Conservation (phyloP, 2,329 filamentous ascomycete species). For the Paecilomyces sp. region DNA sequence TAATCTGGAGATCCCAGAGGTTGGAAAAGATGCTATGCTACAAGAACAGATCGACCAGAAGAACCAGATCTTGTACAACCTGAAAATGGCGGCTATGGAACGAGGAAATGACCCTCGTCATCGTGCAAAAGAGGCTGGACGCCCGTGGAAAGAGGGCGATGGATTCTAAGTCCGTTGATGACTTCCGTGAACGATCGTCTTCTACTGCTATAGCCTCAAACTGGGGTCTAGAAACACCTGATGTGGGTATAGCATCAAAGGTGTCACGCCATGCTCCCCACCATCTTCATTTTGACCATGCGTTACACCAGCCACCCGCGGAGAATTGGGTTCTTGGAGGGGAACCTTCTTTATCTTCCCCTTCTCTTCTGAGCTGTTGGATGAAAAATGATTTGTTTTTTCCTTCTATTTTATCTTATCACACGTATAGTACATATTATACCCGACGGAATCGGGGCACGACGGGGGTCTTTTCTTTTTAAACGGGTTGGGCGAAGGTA, state of each 20-base stretch:
- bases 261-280: not conserved
- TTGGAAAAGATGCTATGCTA: conserved; percentile 38
- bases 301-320: not conserved
- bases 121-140: conserved; percentile 47
- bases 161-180: conserved; percentile 37
- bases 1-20: conserved; percentile 28
- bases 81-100: conserved; percentile 40
- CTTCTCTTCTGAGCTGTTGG: not conserved
- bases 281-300: not conserved
- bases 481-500: not conserved
- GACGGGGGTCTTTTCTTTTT: not conserved
- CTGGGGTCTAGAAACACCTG: not conserved
- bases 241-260: not conserved
- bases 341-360: not conserved
- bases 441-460: not conserved
- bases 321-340: not conserved
- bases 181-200: not conserved
- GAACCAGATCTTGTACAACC: conserved; percentile 33
- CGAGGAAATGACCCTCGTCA: conserved; percentile 46
- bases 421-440: not conserved
- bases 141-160: conserved; percentile 50
- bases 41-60: conserved; percentile 38
- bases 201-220: not conserved
- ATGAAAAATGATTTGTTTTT: not conserved
- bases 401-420: not conserved